Conservation (phyloP, 2,329 filamentous ascomycete genomes). For the Monilinia laxa region DNA sequence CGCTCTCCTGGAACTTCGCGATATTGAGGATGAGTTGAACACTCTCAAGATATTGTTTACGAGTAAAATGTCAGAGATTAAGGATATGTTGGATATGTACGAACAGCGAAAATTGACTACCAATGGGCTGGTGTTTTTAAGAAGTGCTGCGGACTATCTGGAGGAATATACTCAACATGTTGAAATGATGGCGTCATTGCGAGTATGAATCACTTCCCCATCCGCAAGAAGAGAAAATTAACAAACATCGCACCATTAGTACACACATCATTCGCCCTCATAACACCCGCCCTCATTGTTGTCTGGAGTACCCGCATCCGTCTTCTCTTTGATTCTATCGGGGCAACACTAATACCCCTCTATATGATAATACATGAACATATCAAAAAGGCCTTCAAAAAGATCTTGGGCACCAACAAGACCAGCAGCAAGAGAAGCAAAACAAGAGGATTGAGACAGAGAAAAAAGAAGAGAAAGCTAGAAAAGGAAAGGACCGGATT, state of each 20-base stretch:
- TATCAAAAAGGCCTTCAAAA: neutral
- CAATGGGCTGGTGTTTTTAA: conserved; percentile 20
- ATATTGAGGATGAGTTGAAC: conserved; percentile 26
- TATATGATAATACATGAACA: neutral
- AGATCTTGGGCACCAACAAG: neutral
- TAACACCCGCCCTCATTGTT: neutral
- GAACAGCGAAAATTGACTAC: neutral
- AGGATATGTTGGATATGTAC: conserved; percentile 18
- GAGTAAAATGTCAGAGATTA: conserved; percentile 11
- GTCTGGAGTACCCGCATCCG: neutral
- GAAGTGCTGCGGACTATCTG: conserved; percentile 14
- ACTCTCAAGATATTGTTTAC: conserved; percentile 20
- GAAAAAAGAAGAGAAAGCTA: neutral
- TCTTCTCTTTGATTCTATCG: neutral
- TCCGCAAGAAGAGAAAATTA: neutral
- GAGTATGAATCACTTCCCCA: neutral
- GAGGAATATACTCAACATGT: conserved; percentile 18
- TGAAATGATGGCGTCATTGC: neutral
- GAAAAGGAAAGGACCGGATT: neutral
- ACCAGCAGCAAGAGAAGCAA: neutral
- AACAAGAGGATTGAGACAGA: neutral
- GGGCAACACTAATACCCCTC: neutral
- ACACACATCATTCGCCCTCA: neutral
- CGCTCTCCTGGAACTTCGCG: conserved; percentile 23
- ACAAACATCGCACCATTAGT: neutral